Percentiles rank a stretch among this genome's conserved stretches.
phyloP scores from a whole-genome alignment of 1,284 basidiomycete genomes.

The Takashimella tepidaria region DNA sequence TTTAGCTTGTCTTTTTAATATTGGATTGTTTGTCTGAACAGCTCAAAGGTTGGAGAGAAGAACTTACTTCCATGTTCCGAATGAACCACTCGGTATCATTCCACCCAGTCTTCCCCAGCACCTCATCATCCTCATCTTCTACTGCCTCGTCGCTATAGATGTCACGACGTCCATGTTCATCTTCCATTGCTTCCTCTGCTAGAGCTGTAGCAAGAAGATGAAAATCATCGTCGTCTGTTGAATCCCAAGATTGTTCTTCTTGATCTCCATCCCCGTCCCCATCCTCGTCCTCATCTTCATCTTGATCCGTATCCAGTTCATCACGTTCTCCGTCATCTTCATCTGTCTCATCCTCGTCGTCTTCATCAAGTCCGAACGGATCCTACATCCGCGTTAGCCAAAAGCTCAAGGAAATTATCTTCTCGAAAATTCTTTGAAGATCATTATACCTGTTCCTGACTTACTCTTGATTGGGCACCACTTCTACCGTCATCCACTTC shows the following conservation, averaged over 20 bases:
- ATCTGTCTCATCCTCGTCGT: constrained; percentile 6
- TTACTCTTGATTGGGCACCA: too few species aligned
- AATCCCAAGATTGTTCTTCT: not conserved
- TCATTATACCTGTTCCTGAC: too few species aligned
- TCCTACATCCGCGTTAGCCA: too few species aligned
- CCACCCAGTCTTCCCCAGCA: constrained; percentile 50
- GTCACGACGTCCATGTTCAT: constrained; percentile 4
- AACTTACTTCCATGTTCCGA: constrained; percentile 60
- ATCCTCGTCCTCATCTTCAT: constrained; percentile 1
- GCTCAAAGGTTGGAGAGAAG: too few species aligned
- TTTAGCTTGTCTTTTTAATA: too few species aligned
- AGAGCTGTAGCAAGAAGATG: not conserved
- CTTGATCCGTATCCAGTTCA: constrained; percentile 10
- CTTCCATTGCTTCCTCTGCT: constrained; percentile 31
- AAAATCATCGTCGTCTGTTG: not conserved
- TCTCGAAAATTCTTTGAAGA: too few species aligned
- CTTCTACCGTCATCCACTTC: constrained; percentile 3
- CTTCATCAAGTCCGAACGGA: constrained; percentile 1
- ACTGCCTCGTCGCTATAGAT: constrained; percentile 19
- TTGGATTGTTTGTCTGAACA: too few species aligned
- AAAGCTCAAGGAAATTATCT: too few species aligned
- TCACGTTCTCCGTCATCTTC: constrained; percentile 12
- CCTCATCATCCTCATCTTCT: constrained; percentile 23
- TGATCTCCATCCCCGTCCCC: constrained; percentile 2
- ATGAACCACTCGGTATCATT: constrained; percentile 63